Evolutionary conservation across 352 stramenopile species (phyloP).

Genomic region (Phytophthora fragariaefolia): DNA sequence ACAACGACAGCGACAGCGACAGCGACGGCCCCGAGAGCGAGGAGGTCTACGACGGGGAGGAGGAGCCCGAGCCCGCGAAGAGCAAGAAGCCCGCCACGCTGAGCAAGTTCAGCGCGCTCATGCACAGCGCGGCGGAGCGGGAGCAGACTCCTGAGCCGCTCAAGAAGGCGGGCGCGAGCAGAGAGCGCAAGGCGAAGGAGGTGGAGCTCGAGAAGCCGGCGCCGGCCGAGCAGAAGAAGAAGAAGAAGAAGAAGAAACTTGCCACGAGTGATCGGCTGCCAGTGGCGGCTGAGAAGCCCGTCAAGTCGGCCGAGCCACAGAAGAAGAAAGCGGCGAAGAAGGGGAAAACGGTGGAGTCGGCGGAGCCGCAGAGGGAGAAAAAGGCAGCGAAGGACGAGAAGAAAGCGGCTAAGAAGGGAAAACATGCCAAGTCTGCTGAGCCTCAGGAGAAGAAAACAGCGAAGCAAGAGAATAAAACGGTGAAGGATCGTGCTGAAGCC

Average conservation of each 20-base stretch:
- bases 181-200: not conserved
- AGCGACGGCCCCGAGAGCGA: constrained; percentile 1
- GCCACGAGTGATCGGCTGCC: too few species aligned
- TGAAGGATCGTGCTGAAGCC: not conserved
- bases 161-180: constrained; percentile 15
- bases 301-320: too few species aligned
- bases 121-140: not conserved
- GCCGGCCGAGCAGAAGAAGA: not conserved
- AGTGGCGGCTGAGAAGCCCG: too few species aligned
- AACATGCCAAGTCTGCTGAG: not conserved
- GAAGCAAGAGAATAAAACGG: not conserved
- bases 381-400: not conserved
- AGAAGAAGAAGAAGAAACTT: too few species aligned
- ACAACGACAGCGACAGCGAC: not conserved
- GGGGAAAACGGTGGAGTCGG: constrained; percentile 3
- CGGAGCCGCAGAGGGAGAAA: constrained; percentile 2
- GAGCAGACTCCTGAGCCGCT: not conserved
- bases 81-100: constrained; percentile 4
- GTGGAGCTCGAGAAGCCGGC: not conserved
- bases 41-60: not conserved
- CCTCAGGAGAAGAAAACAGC: constrained; percentile 6
- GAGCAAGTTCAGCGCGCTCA: not conserved
- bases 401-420: constrained; percentile 4
- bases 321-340: constrained; percentile 8
- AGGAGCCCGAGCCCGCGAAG: not conserved